Evolutionary conservation across 2,329 filamentous ascomycete species (phyloP).

Genomic region (Elsinoe australis): DNA sequence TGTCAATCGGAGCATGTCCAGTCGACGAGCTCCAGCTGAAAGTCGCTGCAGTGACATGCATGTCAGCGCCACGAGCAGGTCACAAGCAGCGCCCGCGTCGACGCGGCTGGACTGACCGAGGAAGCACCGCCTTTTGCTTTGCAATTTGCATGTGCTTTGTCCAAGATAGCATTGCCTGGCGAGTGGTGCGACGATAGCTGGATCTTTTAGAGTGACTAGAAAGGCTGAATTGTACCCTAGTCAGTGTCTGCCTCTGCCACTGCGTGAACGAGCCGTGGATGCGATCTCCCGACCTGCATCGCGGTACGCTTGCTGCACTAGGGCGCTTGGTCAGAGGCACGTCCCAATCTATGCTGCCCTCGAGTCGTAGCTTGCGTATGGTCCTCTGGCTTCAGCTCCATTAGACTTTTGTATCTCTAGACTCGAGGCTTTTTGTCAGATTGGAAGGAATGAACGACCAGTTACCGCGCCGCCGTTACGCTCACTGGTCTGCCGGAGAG

Average conservation of each 20-base stretch:
- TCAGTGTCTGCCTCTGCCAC: too few relatives aligned
- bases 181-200: slow-evolving; percentile 5
- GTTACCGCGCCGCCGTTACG: slow-evolving; percentile 1
- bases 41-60: slow-evolving; percentile 1
- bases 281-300: slow-evolving; percentile 9
- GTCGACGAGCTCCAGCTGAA: neutral
- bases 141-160: too few relatives aligned
- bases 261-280: slow-evolving; percentile 11
- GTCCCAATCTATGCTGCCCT: neutral
- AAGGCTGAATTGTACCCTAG: too few relatives aligned
- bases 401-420: neutral
- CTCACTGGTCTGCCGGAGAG: neutral
- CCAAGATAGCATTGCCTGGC: too few relatives aligned
- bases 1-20: neutral
- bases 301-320: slow-evolving; percentile 4
- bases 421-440: neutral
- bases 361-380: neutral
- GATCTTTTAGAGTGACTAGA: too few relatives aligned
- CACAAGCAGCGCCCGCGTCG: too few relatives aligned
- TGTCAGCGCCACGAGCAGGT: slow-evolving; percentile 4
- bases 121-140: too few relatives aligned
- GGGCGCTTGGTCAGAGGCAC: neutral
- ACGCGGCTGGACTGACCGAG: too few relatives aligned
- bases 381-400: neutral
- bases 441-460: slow-evolving; percentile 15